These are phyloP conservation scores for Ustulina deusta DNA, from an alignment of 2,329 filamentous ascomycete genomes.

Conservation along the genomic window DNA sequence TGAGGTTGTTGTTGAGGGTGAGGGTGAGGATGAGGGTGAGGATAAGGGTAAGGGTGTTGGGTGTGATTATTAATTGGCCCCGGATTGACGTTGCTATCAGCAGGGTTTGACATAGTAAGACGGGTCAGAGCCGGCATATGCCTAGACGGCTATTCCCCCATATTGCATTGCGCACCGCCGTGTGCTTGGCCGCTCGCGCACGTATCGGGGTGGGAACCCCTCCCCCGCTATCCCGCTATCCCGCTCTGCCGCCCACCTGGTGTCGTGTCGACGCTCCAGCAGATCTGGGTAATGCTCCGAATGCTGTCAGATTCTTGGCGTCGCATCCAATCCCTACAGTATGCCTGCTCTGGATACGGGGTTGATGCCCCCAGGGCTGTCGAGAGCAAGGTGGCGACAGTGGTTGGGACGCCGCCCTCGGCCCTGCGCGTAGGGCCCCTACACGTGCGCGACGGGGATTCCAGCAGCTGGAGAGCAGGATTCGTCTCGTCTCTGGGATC, in stretches of 20 bases:
- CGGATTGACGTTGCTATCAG: constrained; percentile 27
- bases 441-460: constrained; percentile 10
- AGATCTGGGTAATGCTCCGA: not conserved
- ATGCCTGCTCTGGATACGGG: not conserved
- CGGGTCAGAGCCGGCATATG: constrained; percentile 31
- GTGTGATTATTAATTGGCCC: constrained; percentile 38
- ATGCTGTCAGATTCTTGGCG: constrained; percentile 12
- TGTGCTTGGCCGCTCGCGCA: constrained; percentile 9
- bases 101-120: constrained; percentile 39
- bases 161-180: constrained; percentile 24
- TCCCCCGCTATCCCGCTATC: not conserved
- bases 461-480: constrained; percentile 10
- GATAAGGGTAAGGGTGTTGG: constrained; percentile 27
- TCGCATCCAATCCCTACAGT: constrained; percentile 3
- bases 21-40: constrained; percentile 20
- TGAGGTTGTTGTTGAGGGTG: constrained; percentile 14
- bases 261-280: no score
- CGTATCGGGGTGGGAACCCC: constrained; percentile 18
- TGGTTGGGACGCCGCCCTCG: constrained; percentile 5
- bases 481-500: not conserved
- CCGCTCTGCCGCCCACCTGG: no score
- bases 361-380: not conserved
- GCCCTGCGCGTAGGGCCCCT: constrained; percentile 4
- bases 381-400: not conserved
- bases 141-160: constrained; percentile 31